Conservation (phyloP, 495 filamentous ascomycete species). For the Eremomyces bilateralis region DNA sequence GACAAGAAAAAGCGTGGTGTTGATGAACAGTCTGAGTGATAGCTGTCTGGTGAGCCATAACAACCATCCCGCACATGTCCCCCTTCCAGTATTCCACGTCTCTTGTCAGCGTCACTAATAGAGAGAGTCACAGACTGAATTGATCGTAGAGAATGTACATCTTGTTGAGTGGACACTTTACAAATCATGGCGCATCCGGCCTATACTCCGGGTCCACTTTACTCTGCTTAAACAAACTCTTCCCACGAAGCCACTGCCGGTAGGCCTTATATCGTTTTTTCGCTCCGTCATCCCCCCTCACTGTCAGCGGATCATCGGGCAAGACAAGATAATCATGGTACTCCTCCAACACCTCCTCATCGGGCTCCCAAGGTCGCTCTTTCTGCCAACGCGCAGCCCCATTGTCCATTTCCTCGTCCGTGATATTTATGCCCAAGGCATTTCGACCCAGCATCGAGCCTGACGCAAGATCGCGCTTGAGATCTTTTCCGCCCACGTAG, state of each 20-base stretch:
- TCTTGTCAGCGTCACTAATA: no score
- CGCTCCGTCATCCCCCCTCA: conserved; percentile 54
- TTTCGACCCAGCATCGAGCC: conserved; percentile 1
- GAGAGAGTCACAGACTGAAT: no score
- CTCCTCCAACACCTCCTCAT: conserved; percentile 48
- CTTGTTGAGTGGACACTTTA: no score
- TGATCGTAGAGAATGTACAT: no score
- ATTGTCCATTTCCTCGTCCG: not conserved
- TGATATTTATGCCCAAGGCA: no score
- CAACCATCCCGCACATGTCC: no score
- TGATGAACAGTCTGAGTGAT: no score
- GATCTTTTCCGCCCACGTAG: conserved; percentile 37
- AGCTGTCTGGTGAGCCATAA: no score
- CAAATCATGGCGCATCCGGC: no score
- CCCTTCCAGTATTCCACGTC: no score
- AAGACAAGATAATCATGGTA: conserved; percentile 58
- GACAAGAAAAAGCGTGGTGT: no score
- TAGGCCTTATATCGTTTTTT: conserved; percentile 97
- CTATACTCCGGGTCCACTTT: conserved; percentile 23
- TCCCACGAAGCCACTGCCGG: conserved; percentile 76
- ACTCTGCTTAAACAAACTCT: conserved; percentile 79
- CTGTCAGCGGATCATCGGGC: conserved; percentile 66
- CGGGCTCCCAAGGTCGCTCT: conserved; percentile 11
- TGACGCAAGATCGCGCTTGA: conserved; percentile 6
- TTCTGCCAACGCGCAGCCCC: not conserved